Percentiles rank a stretch among this genome's conserved stretches.
Evolutionary conservation across 2,329 filamentous ascomycete genomes (phyloP).

Genomic region (Teratosphaeria nubilosa): DNA sequence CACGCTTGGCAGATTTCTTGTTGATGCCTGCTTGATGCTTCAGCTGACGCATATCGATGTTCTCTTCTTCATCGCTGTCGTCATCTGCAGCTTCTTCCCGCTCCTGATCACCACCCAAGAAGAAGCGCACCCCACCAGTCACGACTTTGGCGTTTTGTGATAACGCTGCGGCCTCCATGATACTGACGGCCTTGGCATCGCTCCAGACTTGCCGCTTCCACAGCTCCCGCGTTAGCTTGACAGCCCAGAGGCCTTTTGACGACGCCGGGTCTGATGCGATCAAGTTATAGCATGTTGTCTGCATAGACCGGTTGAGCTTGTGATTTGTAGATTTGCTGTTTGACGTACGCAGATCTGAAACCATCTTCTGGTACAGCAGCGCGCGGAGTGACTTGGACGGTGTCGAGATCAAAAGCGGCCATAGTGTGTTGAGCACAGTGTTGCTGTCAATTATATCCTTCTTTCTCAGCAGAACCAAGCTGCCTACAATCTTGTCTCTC

Average conservation of each 20-base stretch:
- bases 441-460: conserved; percentile 88
- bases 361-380: conserved; percentile 79
- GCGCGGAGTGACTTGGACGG: conserved; percentile 80
- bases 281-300: conserved; percentile 86
- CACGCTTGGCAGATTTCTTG: conserved; percentile 89
- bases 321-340: conserved; percentile 87
- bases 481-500: conserved; percentile 88
- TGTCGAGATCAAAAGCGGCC: conserved; percentile 85
- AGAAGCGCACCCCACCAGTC: conserved; percentile 79
- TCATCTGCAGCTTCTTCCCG: conserved; percentile 79
- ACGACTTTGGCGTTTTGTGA: conserved; percentile 90
- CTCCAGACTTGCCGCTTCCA: conserved; percentile 97
- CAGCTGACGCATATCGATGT: conserved; percentile 67
- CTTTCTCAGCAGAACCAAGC: conserved; percentile 73
- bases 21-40: conserved; percentile 84
- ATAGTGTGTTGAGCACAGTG: conserved; percentile 77
- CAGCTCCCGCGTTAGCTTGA: conserved; percentile 87
- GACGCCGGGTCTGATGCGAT: conserved; percentile 77
- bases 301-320: conserved; percentile 82
- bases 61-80: conserved; percentile 69
- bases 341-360: conserved; percentile 78
- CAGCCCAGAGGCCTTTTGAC: conserved; percentile 84
- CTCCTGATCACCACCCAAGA: conserved; percentile 91
- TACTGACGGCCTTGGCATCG: conserved; percentile 87
- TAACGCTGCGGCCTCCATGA: conserved; percentile 90